Conservation (phyloP, 805 yeast species). For the Candida easanensis region DNA sequence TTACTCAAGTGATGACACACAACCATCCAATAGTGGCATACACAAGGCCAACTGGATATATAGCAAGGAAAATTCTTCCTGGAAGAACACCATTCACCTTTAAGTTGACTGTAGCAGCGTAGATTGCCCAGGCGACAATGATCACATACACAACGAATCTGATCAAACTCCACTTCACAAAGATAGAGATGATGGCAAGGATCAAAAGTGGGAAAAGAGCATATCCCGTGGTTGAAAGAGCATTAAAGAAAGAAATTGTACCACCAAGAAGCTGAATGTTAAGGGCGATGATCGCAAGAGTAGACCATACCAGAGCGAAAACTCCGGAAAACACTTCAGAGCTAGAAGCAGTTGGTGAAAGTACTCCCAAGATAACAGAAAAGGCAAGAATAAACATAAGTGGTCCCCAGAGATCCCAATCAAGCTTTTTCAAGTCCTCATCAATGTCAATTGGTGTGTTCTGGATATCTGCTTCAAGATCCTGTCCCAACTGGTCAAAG, state of each 20-base stretch:
- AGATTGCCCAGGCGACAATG: constrained; percentile 59
- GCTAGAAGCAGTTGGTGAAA: constrained; percentile 30
- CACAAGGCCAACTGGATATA: constrained; percentile 63
- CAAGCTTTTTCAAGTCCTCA: constrained; percentile 31
- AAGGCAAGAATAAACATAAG: constrained; percentile 56
- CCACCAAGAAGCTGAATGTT: constrained; percentile 64
- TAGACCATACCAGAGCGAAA: constrained; percentile 61
- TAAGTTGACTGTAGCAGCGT: constrained; percentile 59
- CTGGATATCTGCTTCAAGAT: constrained; percentile 25
- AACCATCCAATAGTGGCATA: constrained; percentile 65
- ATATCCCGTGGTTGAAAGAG: constrained; percentile 68
- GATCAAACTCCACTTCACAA: constrained; percentile 46
- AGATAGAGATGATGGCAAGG: constrained; percentile 47
- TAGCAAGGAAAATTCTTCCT: constrained; percentile 57
- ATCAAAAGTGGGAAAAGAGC: constrained; percentile 63
- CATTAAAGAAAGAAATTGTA: constrained; percentile 61
- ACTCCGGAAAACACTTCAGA: constrained; percentile 63
- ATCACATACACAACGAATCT: constrained; percentile 45
- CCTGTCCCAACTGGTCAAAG: constrained; percentile 29
- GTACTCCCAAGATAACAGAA: constrained; percentile 42
- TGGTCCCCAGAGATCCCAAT: constrained; percentile 75
- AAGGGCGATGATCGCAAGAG: constrained; percentile 56
- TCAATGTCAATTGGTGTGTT: constrained; percentile 25
- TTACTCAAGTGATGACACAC: constrained; percentile 50
- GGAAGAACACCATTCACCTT: constrained; percentile 62